Conservation (phyloP, 2,329 filamentous ascomycete genomes). For the Penicillium fuscoglaucum region DNA sequence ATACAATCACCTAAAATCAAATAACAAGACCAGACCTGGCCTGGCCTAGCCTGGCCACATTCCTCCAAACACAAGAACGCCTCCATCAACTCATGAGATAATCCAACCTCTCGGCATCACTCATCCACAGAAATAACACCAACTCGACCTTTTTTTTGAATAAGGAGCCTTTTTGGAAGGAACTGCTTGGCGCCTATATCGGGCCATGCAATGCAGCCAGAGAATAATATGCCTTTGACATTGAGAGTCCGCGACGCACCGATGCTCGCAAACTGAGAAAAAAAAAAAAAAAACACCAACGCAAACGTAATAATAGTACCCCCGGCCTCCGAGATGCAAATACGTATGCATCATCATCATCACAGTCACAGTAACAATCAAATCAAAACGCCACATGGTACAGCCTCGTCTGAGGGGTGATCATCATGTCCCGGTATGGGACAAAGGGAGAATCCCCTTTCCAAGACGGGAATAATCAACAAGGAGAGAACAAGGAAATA, state of each 20-base stretch:
- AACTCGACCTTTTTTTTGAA: background rate
- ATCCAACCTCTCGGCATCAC: background rate
- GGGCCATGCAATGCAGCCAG: background rate
- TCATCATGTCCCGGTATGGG: constrained; percentile 15
- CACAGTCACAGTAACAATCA: constrained; percentile 2
- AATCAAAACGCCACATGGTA: constrained; percentile 23
- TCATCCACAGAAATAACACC: background rate
- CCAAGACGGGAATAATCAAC: constrained; percentile 7
- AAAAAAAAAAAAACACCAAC: background rate
- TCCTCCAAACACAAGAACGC: constrained; percentile 2
- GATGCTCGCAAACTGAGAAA: constrained; percentile 9
- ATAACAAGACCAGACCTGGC: background rate
- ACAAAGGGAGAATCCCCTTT: constrained; percentile 1
- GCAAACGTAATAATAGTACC: background rate
- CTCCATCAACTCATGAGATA: constrained; percentile 5
- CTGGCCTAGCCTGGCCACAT: background rate
- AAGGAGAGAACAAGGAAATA: constrained; percentile 1
- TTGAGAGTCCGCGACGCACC: background rate
- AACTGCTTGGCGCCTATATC: background rate
- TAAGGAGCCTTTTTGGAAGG: background rate
- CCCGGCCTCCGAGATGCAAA: constrained; percentile 19
- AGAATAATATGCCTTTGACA: background rate
- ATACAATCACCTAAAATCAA: background rate
- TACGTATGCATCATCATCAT: constrained; percentile 8
- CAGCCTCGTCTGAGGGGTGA: constrained; percentile 14